Evolutionary conservation across 768 basidiomycete species (phyloP), one percentile per base, ranked within the genome.

Genomic region (Amanita brunnescens): DNA sequence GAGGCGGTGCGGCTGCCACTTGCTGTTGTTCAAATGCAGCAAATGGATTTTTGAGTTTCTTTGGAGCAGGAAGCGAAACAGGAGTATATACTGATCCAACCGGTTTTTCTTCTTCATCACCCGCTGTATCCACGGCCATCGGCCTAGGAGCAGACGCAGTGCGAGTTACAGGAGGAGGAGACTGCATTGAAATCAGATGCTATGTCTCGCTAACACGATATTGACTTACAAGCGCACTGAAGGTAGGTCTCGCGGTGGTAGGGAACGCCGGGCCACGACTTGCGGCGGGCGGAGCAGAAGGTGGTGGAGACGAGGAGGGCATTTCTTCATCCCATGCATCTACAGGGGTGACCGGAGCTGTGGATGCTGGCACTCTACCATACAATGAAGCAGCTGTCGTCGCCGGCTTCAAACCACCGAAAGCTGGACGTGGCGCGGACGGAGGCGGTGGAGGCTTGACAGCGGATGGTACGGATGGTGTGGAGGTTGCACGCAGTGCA

Each of bases 11-110:
- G n/a, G 68, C n/a, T 14, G 65, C 57, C 43, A 69, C 68, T n/a
- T 70, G 55, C 51, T 80, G 76, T 49, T 76, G 34, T 29, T 78
- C 77, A 46, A 78, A 74, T 3, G 77, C 74, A 7, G 81, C 80
- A 58, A 91, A 91, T 1, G 87, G 87, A 62, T 92, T 95, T 57
- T 71, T 86, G 47, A 98, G 75, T 66, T 85, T 97, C 67, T 85
- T 92, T 0, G 95, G 95, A 20, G 85, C 76, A 18, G 82, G 77
- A 7, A 98, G 75, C 47, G 79, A 79, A 53, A 98, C 91, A 2
- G 95, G 95, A 1, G 84, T 88, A 63, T 93, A 97, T 0, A 85
- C 78, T 0, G 92, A 91, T 44, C 92, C 88, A 16, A 92, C 84
- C 57, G 95, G 94, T 4, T 81, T 81, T 65, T 94, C 90, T 0